These are phyloP conservation scores for Ophiostoma fasciatum DNA, from an alignment of 2,329 filamentous ascomycete genomes.

Conservation along the genomic window DNA sequence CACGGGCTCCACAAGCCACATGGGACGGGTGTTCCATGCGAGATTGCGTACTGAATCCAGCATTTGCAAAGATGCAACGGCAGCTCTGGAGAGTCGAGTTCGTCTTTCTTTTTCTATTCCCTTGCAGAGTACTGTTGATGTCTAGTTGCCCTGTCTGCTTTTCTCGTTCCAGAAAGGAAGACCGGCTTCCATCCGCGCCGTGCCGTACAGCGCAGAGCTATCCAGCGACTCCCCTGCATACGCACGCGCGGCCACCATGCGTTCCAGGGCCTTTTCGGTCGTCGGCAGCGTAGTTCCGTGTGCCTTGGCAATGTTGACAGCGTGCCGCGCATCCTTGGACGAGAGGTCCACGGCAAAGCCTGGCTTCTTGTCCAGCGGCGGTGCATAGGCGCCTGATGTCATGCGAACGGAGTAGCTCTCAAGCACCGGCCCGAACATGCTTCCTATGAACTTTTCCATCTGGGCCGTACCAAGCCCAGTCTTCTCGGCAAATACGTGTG, in stretches of 20 bases:
- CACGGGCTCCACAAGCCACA: too few relatives aligned
- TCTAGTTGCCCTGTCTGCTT: conserved; percentile 2
- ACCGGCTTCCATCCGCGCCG: conserved; percentile 1
- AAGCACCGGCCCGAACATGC: conserved; percentile 3
- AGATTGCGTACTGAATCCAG: too few relatives aligned
- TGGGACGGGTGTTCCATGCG: too few relatives aligned
- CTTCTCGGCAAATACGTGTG: conserved; percentile 6
- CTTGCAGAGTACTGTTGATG: too few relatives aligned
- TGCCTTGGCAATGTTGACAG: background rate
- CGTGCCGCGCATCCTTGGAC: conserved; percentile 3
- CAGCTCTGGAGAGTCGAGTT: too few relatives aligned
- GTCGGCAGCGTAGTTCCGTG: conserved; percentile 2
- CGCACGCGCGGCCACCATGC: background rate
- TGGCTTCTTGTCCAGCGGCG: conserved; percentile 1
- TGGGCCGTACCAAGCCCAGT: conserved; percentile 1
- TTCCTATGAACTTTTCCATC: conserved; percentile 1
- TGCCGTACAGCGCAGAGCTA: conserved; percentile 1
- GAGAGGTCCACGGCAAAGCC: conserved; percentile 4
- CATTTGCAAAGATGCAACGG: too few relatives aligned
- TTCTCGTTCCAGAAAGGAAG: conserved; percentile 4
- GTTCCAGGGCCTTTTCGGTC: background rate
- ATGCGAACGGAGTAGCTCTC: conserved; percentile 6
- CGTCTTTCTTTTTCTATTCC: too few relatives aligned
- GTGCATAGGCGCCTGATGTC: background rate
- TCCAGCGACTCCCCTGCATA: conserved; percentile 1